Conservation (phyloP, 2,329 filamentous ascomycete genomes). For the Gaeumannomyces sp. region DNA sequence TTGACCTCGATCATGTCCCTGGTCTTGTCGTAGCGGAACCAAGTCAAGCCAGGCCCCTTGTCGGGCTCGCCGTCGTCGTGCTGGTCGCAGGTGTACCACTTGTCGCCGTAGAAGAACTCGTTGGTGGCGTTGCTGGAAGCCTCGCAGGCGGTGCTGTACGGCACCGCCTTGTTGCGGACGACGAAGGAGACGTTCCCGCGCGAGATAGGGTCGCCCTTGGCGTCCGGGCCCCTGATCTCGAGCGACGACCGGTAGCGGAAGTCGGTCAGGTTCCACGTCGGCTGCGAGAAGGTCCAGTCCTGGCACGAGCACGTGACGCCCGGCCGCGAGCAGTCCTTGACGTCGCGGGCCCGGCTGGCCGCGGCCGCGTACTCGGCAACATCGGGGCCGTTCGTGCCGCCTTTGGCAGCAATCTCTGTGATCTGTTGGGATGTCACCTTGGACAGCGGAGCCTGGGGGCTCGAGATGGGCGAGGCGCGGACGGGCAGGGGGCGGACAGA, state of each 20-base stretch:
- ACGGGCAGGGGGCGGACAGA: too few species aligned
- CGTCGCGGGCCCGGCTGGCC: background rate
- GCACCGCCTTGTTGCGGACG: conserved; percentile 5
- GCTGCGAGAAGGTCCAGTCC: conserved; percentile 5
- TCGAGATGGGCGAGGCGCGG: too few species aligned
- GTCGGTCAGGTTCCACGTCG: background rate
- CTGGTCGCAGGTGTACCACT: conserved; percentile 11
- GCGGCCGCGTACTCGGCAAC: too few species aligned
- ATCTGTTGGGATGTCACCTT: too few species aligned
- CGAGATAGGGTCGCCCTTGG: background rate
- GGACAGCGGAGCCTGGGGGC: background rate
- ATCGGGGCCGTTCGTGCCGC: too few species aligned
- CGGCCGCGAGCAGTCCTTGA: background rate
- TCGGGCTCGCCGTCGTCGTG: background rate
- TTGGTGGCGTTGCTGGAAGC: background rate
- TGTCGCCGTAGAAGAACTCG: conserved; percentile 7
- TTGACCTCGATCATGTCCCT: conserved; percentile 4
- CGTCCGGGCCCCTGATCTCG: background rate
- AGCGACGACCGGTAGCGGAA: conserved; percentile 4
- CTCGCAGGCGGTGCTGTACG: conserved; percentile 6
- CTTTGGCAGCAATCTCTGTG: too few species aligned
- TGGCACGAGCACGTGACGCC: conserved; percentile 7
- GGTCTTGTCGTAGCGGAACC: conserved; percentile 7
- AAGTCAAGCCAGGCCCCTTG: background rate
- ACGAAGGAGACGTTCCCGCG: conserved; percentile 3